Conservation (phyloP, 2,329 filamentous ascomycete genomes). For the Cercospora brassicicola region DNA sequence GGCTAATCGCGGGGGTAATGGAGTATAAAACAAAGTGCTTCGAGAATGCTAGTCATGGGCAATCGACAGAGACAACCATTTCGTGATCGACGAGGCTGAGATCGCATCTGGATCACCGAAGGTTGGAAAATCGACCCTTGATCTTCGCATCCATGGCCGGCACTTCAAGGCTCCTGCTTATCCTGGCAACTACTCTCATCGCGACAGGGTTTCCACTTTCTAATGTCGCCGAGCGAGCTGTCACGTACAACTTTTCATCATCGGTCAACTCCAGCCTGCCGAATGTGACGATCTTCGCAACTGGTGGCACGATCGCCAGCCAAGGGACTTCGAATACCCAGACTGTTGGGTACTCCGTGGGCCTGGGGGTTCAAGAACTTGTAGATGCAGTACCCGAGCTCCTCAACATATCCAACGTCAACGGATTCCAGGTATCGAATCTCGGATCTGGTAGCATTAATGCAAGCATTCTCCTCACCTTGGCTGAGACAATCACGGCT, state of each 20-base stretch:
- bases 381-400: slow-evolving; percentile 58
- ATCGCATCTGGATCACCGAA: background rate
- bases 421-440: slow-evolving; percentile 49
- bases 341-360: slow-evolving; percentile 57
- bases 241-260: slow-evolving; percentile 18
- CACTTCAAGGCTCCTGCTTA: background rate
- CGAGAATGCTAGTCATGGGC: background rate
- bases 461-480: slow-evolving; percentile 49
- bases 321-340: slow-evolving; percentile 51
- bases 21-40: background rate
- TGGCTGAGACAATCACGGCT: slow-evolving; percentile 52
- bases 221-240: background rate
- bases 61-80: background rate
- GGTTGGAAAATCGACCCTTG: background rate
- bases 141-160: background rate
- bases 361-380: slow-evolving; percentile 53
- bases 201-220: slow-evolving; percentile 2
- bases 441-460: slow-evolving; percentile 46
- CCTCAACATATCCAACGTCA: slow-evolving; percentile 56
- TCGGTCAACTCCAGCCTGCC: slow-evolving; percentile 50
- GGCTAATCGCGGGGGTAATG: background rate
- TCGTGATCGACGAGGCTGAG: background rate
- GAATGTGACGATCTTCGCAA: slow-evolving; percentile 59
- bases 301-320: slow-evolving; percentile 61
- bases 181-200: background rate